Percentiles rank a stretch among this genome's conserved stretches.
Evolutionary conservation across 2,329 filamentous ascomycete species (phyloP).

Genomic region (Scopulariopsis brevicaulis): DNA sequence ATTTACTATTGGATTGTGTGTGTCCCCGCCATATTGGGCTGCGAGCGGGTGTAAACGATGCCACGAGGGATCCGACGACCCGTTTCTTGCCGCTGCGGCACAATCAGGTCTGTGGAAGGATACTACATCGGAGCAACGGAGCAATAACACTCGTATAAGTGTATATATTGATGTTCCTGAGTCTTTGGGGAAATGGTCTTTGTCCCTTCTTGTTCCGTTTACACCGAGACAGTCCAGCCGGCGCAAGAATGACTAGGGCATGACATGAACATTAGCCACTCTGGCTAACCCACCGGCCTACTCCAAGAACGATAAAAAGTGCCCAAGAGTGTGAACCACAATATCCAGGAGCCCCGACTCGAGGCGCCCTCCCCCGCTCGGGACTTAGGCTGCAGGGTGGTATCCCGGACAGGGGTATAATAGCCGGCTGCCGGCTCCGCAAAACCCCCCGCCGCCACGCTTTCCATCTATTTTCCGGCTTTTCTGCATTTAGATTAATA

Average conservation of each 20-base stretch:
- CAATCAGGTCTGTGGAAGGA: not conserved
- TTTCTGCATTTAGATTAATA: not conserved
- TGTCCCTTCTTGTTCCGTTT: no score
- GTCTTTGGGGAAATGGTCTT: no score
- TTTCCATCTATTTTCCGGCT: not conserved
- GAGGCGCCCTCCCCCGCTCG: not conserved
- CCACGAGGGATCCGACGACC: not conserved
- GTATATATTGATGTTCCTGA: no score
- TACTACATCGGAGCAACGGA: not conserved
- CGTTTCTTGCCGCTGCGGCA: not conserved
- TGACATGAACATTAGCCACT: no score
- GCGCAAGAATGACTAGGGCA: no score
- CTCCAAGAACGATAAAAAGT: no score
- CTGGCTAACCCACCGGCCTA: no score
- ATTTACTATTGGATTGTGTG: not conserved
- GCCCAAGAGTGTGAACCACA: no score
- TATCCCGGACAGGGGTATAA: not conserved
- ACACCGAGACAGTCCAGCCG: no score
- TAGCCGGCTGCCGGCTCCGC: not conserved
- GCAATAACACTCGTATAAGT: not conserved
- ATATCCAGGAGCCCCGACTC: no score
- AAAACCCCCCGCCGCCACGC: not conserved
- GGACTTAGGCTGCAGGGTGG: not conserved
- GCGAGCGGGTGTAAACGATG: not conserved
- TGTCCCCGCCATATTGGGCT: not conserved